Conservation (phyloP, 208 protist species). For the Crithidia sp. region DNA sequence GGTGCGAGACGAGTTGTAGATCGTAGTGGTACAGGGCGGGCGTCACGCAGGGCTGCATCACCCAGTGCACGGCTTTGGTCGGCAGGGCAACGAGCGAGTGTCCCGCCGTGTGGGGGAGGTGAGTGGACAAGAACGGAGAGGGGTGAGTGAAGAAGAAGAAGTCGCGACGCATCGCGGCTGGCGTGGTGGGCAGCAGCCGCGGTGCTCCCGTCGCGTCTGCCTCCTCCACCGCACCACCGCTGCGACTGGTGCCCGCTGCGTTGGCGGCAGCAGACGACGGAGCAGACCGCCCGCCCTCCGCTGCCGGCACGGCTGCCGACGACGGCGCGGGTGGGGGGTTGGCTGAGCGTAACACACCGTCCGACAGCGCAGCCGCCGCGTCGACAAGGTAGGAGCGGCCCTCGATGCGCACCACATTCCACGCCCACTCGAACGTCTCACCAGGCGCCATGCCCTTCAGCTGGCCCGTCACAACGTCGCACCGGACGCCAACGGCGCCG, state of each 20-base stretch:
- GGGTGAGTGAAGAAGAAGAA: conserved; percentile 86
- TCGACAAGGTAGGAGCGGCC: conserved; percentile 65
- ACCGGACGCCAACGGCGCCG: conserved; percentile 35
- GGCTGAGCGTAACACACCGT: conserved; percentile 34
- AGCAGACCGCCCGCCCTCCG: background rate
- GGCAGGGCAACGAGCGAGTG: conserved; percentile 50
- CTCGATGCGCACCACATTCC: conserved; percentile 72
- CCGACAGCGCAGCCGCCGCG: conserved; percentile 48
- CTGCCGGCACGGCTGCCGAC: background rate
- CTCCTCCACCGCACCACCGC: background rate
- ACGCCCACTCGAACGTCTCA: conserved; percentile 69
- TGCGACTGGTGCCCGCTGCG: background rate
- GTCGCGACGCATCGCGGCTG: conserved; percentile 39
- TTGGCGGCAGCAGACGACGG: background rate
- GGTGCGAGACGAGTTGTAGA: conserved; percentile 54
- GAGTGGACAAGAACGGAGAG: conserved; percentile 57
- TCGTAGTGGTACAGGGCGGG: conserved; percentile 73
- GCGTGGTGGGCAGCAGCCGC: conserved; percentile 8
- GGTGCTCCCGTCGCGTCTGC: conserved; percentile 7
- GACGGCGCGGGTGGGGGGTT: background rate
- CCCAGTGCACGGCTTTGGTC: conserved; percentile 57
- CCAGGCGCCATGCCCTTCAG: conserved; percentile 55
- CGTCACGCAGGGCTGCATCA: conserved; percentile 54
- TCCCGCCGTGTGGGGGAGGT: conserved; percentile 45
- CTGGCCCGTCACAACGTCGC: conserved; percentile 62